phyloP scores from a whole-genome alignment of 2,329 filamentous ascomycete species.

The Xylariales sp. region DNA sequence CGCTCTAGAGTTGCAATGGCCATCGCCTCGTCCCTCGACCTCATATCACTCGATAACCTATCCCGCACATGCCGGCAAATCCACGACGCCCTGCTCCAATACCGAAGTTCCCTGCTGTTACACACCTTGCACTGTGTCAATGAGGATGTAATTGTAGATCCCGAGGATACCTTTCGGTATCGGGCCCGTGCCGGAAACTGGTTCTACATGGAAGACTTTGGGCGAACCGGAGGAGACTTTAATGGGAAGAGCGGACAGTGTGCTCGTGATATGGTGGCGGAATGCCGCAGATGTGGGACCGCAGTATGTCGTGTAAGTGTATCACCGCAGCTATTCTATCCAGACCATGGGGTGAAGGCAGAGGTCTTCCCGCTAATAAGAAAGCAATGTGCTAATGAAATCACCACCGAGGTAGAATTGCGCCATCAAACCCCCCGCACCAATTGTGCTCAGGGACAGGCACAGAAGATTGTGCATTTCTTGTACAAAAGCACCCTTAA shows the following conservation, averaged over 20 bases:
- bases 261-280: conserved; percentile 80
- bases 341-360: conserved; percentile 7
- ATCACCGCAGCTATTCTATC: no score
- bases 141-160: conserved; percentile 54
- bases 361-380: no score
- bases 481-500: conserved; percentile 69
- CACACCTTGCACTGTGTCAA: conserved; percentile 78
- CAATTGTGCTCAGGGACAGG: conserved; percentile 62
- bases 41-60: conserved; percentile 81
- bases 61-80: conserved; percentile 79
- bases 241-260: conserved; percentile 71
- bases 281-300: conserved; percentile 72
- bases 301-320: conserved; percentile 75
- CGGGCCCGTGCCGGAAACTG: conserved; percentile 54
- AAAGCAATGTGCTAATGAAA: no score
- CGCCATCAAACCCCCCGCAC: conserved; percentile 74
- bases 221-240: conserved; percentile 40
- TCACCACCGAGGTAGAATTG: no score
- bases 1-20: conserved; percentile 65
- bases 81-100: conserved; percentile 72
- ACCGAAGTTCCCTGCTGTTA: conserved; percentile 66
- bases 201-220: conserved; percentile 54
- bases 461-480: conserved; percentile 76
- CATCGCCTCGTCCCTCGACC: conserved; percentile 73
- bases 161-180: conserved; percentile 53